phyloP scores from a whole-genome alignment of 2,329 filamentous ascomycete species.

The Calonectria pseudoturangicola region DNA sequence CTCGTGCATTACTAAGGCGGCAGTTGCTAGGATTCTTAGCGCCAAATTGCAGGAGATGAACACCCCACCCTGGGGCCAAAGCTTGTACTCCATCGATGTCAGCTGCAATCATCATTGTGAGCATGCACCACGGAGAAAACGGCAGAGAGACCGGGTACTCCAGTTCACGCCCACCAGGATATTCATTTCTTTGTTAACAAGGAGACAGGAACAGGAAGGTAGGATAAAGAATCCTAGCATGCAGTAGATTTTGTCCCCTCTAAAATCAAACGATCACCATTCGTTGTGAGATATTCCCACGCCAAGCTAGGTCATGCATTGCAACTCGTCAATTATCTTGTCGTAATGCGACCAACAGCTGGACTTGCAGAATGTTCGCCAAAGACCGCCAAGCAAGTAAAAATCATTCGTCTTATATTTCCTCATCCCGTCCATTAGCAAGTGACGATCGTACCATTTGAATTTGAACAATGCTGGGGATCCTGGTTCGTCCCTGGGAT shows the following conservation, averaged over 20 bases:
- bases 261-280: slow-evolving; percentile 16
- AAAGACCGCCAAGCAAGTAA: no score
- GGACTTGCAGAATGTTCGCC: no score
- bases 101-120: neutral
- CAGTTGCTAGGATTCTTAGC: neutral
- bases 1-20: neutral
- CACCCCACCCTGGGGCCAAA: neutral
- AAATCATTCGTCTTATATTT: neutral
- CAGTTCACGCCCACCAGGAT: neutral
- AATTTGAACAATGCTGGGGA: neutral
- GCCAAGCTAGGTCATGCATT: neutral
- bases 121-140: neutral
- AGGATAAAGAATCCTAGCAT: neutral
- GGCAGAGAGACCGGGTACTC: neutral
- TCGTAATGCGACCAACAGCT: neutral
- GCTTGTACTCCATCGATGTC: neutral
- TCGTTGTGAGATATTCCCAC: neutral
- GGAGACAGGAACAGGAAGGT: slow-evolving; percentile 18
- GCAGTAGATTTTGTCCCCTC: neutral
- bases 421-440: neutral
- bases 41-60: slow-evolving; percentile 20
- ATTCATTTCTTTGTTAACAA: neutral
- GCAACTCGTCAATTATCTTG: neutral
- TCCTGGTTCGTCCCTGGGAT: neutral
- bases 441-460: neutral